A percentile compares a stretch with the other conserved stretches of the same genome.
Conservation (phyloP, 2,329 filamentous ascomycete genomes). For the Talaromyces sp. region DNA sequence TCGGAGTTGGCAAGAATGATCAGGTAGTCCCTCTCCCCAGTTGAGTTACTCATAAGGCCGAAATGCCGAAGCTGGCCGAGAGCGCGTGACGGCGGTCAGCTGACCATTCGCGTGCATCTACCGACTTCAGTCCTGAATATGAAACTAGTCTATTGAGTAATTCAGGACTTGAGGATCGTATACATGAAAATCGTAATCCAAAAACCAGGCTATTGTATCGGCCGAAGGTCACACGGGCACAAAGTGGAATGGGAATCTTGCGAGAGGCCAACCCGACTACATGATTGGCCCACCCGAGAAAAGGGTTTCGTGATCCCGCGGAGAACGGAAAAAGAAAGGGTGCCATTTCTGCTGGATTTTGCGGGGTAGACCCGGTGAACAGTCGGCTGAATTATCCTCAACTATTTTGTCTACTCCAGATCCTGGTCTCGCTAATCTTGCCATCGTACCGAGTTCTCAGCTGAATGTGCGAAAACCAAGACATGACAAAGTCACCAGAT, state of each 20-base stretch:
- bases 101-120: not conserved
- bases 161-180: not conserved
- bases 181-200: not conserved
- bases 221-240: not conserved
- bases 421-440: not conserved
- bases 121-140: not conserved
- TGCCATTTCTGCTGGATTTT: not conserved
- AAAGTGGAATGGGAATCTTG: not conserved
- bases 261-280: not conserved
- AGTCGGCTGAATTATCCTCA: not conserved
- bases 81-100: conserved; percentile 7
- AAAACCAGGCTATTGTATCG: not conserved
- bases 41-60: not conserved
- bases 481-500: not conserved
- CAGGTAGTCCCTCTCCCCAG: not conserved
- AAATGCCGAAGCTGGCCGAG: conserved; percentile 12
- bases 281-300: not conserved
- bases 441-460: conserved; percentile 1
- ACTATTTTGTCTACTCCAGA: not conserved
- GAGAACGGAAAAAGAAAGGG: not conserved
- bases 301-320: not conserved
- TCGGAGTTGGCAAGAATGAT: conserved; percentile 3
- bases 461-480: not conserved
- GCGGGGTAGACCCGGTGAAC: not conserved
- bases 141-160: not conserved